These are phyloP conservation scores for Leccinellum albellum DNA, from an alignment of 768 basidiomycete genomes.

Conservation along the genomic window DNA sequence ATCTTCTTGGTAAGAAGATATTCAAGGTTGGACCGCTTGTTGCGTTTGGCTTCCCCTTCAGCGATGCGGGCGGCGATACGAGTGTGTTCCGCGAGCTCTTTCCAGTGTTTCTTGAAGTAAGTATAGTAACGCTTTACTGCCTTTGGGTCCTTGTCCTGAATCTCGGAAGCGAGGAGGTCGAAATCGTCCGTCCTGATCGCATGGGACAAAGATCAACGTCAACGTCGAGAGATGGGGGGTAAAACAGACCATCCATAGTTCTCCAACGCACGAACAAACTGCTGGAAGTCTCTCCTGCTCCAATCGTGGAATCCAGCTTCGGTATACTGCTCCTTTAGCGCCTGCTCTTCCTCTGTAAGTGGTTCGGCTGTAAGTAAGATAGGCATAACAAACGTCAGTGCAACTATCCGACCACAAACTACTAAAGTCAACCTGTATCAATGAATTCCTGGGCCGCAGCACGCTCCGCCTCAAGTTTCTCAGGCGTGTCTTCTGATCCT, in stretches of 20 bases:
- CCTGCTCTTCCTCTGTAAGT: conserved; percentile 82
- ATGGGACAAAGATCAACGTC: not conserved
- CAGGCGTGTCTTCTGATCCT: conserved; percentile 73
- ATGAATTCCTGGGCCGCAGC: conserved; percentile 79
- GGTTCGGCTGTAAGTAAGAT: conserved; percentile 65
- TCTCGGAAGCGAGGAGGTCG: conserved; percentile 72
- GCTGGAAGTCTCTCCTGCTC: conserved; percentile 92
- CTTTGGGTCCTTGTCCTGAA: conserved; percentile 77
- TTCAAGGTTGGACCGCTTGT: conserved; percentile 78
- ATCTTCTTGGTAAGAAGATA: conserved; percentile 81
- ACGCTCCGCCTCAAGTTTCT: conserved; percentile 81
- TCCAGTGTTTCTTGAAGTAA: conserved; percentile 88
- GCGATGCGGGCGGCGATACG: conserved; percentile 80
- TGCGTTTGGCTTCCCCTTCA: conserved; percentile 87
- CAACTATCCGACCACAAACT: not conserved
- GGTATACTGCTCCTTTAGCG: conserved; percentile 74
- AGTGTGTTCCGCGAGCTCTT: conserved; percentile 67
- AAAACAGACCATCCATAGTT: conserved; percentile 72
- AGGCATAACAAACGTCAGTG: not conserved
- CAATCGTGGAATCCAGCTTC: conserved; percentile 84
- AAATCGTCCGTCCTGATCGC: conserved; percentile 55
- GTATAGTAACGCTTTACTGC: conserved; percentile 76
- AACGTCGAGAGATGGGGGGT: not conserved
- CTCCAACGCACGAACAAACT: conserved; percentile 78
- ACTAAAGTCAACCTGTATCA: conserved; percentile 57